These are phyloP conservation scores for Boletus pseudo-olivaceus DNA, from an alignment of 768 basidiomycete species.

Conservation along the genomic window DNA sequence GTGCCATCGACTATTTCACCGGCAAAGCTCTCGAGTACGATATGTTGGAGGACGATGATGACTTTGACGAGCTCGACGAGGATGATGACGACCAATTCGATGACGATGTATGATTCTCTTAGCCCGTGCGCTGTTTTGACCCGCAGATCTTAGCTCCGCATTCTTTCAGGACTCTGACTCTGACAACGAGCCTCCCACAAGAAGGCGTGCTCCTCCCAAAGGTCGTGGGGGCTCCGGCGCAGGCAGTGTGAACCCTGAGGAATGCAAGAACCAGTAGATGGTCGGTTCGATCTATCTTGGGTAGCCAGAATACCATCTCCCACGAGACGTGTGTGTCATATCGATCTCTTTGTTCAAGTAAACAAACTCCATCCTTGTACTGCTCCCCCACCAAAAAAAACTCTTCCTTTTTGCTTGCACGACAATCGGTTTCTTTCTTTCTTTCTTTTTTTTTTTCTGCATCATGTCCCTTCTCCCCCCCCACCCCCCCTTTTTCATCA, in stretches of 20 bases:
- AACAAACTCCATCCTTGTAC: conserved; percentile 16
- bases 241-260: conserved; percentile 59
- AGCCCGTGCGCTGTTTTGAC: conserved; percentile 14
- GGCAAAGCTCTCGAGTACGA: conserved; percentile 92
- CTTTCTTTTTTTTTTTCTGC: too few relatives aligned
- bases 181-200: conserved; percentile 58
- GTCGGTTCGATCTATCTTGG: conserved; percentile 6
- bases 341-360: conserved; percentile 12
- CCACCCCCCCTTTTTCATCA: background rate
- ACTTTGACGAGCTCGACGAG: conserved; percentile 56
- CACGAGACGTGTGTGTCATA: conserved; percentile 16
- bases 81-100: conserved; percentile 53
- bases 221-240: conserved; percentile 44
- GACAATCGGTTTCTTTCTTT: background rate
- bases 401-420: conserved; percentile 1
- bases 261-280: conserved; percentile 87
- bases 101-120: conserved; percentile 47
- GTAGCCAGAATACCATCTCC: conserved; percentile 22
- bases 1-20: conserved; percentile 96
- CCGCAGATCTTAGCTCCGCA: conserved; percentile 15
- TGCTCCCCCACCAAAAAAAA: background rate
- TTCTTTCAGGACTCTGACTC: conserved; percentile 60
- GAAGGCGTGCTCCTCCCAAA: conserved; percentile 58
- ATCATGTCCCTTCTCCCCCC: background rate
- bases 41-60: conserved; percentile 50